phyloP scores from a whole-genome alignment of 371 early-diverging fungal genomes.

The Apophysomyces ossiformis region DNA sequence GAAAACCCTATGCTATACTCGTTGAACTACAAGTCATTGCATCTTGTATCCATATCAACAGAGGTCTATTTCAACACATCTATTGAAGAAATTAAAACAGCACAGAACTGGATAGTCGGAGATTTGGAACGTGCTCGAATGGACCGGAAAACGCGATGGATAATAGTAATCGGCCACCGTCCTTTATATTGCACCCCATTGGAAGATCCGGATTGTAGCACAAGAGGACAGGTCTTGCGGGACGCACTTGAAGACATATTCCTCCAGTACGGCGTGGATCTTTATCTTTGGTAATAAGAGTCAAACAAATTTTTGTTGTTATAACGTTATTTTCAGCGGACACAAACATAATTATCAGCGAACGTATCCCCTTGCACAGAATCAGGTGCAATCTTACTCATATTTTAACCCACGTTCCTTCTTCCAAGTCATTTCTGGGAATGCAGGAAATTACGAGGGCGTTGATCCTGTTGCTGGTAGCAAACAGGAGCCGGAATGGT shows the following conservation, averaged over 20 bases:
- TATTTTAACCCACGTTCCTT: conserved; percentile 35
- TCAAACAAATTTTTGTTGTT: background rate
- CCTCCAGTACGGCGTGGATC: conserved; percentile 22
- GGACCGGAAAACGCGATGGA: conserved; percentile 22
- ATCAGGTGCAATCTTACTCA: conserved; percentile 6
- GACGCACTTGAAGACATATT: conserved; percentile 22
- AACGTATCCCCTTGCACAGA: conserved; percentile 27
- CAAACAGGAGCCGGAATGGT: conserved; percentile 21
- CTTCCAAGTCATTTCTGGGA: conserved; percentile 35
- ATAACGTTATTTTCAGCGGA: conserved; percentile 18
- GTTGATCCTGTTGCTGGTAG: conserved; percentile 7
- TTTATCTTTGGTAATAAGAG: conserved; percentile 23
- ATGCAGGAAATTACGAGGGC: conserved; percentile 35
- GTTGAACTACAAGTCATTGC: conserved; percentile 28
- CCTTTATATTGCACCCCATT: conserved; percentile 29
- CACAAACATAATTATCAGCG: conserved; percentile 40
- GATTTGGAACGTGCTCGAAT: conserved; percentile 26
- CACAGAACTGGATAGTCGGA: conserved; percentile 32
- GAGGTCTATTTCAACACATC: conserved; percentile 27
- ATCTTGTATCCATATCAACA: conserved; percentile 24
- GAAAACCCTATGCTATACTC: conserved; percentile 28
- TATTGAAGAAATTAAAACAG: conserved; percentile 23
- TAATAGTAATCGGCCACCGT: conserved; percentile 33
- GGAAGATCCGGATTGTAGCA: conserved; percentile 9
- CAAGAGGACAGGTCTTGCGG: conserved; percentile 20